Evolutionary conservation across 208 protist species (phyloP), one percentile per base, ranked within the genome.

Genomic region (Tritrichomonas foetus): DNA sequence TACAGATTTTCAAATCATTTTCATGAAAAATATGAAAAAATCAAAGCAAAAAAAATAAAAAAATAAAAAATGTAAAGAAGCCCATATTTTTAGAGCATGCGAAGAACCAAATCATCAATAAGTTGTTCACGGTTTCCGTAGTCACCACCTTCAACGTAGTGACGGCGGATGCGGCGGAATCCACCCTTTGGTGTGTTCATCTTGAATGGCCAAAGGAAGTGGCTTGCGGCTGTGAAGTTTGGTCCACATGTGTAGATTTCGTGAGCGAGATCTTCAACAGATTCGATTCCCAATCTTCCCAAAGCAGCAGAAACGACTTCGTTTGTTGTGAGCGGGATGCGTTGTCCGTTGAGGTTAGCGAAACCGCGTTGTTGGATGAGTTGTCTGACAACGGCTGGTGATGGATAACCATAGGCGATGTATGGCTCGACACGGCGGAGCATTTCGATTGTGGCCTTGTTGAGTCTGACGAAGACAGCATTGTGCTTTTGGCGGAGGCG

Each of bases 391-490:
- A 98, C 98, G 95, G 98, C 97, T n/a, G 99, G 96, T 93, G 97
- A 98, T 78, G 99, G 99, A 93, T 95, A 96, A 93, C 99, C 99
- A 96, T 98, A 99, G 82, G 99, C 97, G 94, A 99, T 97, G 97
- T 99, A 99, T 93, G 98, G 98, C 96, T 99, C 98, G 92, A 99
- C 98, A 16, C 98, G 95, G 94, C 97, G 97, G 57, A 99, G 97
- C 98, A 99, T 99, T 95, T 99, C 99, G 95, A 99, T 96, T 64
- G 98, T 99, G 72, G 99, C 98, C 96, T 99, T 99, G 98, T 99
- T 99, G 55, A 99, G 84, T 94, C 97, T 97, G 94, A 99, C 96
- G 95, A 99, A 99, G 78, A 99, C 98, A 84, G 97, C 99, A 96
- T 99, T 99, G 97, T 99, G 97, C 97, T 99, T 99, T 97, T 99